These are phyloP conservation scores for Kitagawia praeruptora DNA, from an alignment of 129 eudicot genomes.

Conservation along the genomic window DNA sequence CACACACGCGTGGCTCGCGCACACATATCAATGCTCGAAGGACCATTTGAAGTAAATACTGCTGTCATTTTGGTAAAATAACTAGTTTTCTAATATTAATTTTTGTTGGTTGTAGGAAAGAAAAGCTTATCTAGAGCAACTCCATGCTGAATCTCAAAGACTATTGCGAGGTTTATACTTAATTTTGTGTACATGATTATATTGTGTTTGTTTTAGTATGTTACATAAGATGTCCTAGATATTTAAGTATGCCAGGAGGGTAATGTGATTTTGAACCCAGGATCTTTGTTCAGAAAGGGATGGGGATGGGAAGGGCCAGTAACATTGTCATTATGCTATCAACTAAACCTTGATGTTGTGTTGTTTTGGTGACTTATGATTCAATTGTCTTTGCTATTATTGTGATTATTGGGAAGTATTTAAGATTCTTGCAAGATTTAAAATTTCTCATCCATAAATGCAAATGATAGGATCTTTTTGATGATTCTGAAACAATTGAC, in stretches of 20 bases:
- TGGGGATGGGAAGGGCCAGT: not conserved
- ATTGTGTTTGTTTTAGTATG: not conserved
- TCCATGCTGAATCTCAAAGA: constrained; percentile 83
- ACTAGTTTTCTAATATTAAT: constrained; percentile 1
- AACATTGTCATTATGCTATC: not conserved
- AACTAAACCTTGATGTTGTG: not conserved
- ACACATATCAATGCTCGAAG: not conserved
- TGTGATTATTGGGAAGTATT: not conserved
- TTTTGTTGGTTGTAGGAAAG: constrained; percentile 50
- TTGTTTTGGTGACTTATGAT: not conserved
- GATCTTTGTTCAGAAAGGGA: not conserved
- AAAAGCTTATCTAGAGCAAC: constrained; percentile 48
- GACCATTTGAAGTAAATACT: not conserved
- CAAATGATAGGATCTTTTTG: constrained; percentile 68
- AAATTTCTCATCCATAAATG: constrained; percentile 4
- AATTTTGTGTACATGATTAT: constrained; percentile 1
- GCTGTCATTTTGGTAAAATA: not conserved
- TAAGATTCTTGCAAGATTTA: not conserved
- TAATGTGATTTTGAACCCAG: not conserved
- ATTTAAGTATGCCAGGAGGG: not conserved
- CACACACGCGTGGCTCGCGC: not conserved
- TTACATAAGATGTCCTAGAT: not conserved
- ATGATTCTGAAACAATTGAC: constrained; percentile 41
- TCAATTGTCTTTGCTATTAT: not conserved
- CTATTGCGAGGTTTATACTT: constrained; percentile 55